Base-by-base conservation (phyloP, 164 flowering plant species). In the Cinnamomum micranthum region DNA sequence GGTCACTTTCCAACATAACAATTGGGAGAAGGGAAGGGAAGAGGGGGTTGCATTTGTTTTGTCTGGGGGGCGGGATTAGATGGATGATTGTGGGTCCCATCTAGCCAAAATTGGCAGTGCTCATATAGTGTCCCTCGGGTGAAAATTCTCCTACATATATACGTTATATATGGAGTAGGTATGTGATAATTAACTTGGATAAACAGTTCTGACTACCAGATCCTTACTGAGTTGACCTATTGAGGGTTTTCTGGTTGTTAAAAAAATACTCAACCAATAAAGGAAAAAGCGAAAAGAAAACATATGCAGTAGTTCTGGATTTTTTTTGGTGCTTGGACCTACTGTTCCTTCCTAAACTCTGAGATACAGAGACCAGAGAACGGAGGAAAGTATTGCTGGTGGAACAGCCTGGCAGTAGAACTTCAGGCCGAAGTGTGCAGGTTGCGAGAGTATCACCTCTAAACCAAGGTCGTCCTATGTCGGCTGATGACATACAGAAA, bases 401-500 rank as follows among this genome's bases (percentile, higher is more conserved):
- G 78, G 99, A 96, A 81, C 97, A 92, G 63, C 97, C 97, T 3
- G 90, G 91, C 51, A 91, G 88, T 73, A 92, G 81, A 78, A 59
- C 77, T 12, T 75, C 82, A 67, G 82, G 81, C 27, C 86, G 92
- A 79, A 86, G 82, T 78, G 72, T 70, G 12, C 97, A 85, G 83
- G 82, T 77, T 28, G 31, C 82, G 22, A 91, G 83, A 84, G 77
- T 85, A 28, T 81, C 74, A 2, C 58, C 88, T 80, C 76, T 81
- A 28, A 87, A 77, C 77, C 92, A 87, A 78, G 83, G 90, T 65
- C 97, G 98, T 33, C 99, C 99, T 33, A 87, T 96, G 86, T 92
- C 99, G 41, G 89, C 95, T 52, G 99, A 96, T 84, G 99, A 96
- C 79, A 96, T 96, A 67, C 95, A 94, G 72, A 96, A 96, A 77